Percentiles rank a stretch among this genome's conserved stretches.
phyloP scores from a whole-genome alignment of 257 asterid species.

The Perilla frutescens region DNA sequence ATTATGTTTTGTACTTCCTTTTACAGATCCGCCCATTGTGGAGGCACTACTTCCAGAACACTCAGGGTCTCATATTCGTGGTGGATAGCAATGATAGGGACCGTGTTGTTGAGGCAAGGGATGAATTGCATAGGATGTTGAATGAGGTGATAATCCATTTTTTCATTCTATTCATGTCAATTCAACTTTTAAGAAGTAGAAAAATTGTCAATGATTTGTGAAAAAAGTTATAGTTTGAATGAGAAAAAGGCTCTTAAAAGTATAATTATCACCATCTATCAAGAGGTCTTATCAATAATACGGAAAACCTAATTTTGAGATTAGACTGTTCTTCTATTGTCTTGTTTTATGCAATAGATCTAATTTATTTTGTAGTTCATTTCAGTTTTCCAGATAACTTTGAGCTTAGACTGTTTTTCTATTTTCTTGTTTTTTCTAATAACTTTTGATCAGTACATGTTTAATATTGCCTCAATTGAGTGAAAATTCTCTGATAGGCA shows the following conservation, averaged over 20 bases:
- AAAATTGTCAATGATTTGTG: not conserved
- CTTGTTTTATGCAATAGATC: not conserved
- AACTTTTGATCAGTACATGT: not conserved
- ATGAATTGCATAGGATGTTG: conserved; percentile 95
- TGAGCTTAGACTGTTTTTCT: not conserved
- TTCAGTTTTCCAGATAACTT: not conserved
- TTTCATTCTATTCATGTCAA: not conserved
- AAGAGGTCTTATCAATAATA: not conserved
- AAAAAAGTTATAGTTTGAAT: not conserved
- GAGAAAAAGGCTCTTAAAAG: not conserved
- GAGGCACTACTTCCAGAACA: conserved; percentile 98
- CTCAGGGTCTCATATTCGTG: conserved; percentile 92
- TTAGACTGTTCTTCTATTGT: not conserved
- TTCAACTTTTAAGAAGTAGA: conserved; percentile 13
- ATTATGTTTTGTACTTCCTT: conserved; percentile 25
- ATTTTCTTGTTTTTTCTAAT: not conserved
- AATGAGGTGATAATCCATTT: conserved; percentile 64
- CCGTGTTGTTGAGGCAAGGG: conserved; percentile 94
- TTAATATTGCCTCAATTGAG: not conserved
- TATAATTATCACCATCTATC: not conserved
- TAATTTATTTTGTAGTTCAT: not conserved
- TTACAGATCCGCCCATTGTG: conserved; percentile 92
- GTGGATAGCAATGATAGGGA: conserved; percentile 97
- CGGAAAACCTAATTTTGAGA: too few relatives aligned
- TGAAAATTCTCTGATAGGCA: too few relatives aligned